phyloP scores from a whole-genome alignment of 352 stramenopile species.

The Phytophthora crassamura region DNA sequence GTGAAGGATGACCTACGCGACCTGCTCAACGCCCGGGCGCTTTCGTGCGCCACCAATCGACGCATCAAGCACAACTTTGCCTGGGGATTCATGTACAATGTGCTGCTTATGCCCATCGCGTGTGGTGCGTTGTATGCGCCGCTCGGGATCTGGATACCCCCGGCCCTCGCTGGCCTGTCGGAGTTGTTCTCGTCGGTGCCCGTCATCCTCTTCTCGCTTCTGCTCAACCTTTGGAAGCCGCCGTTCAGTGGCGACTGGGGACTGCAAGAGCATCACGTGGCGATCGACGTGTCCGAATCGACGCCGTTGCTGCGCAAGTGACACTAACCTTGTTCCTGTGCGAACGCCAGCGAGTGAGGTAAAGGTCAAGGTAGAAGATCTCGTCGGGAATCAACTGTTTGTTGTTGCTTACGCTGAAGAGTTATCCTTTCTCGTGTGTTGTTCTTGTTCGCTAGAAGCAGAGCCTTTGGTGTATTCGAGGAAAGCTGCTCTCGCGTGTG shows the following conservation, averaged over 20 bases:
- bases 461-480: constrained; percentile 36
- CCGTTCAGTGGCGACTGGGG: constrained; percentile 42
- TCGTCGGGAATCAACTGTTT: constrained; percentile 23
- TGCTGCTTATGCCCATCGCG: constrained; percentile 77
- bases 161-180: constrained; percentile 71
- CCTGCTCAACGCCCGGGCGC: constrained; percentile 65
- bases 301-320: constrained; percentile 48
- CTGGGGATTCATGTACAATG: constrained; percentile 80
- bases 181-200: constrained; percentile 80
- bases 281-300: constrained; percentile 49
- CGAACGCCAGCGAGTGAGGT: neutral
- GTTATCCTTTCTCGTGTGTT: neutral
- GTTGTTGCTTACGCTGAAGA: constrained; percentile 18
- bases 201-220: constrained; percentile 77
- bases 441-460: constrained; percentile 10
- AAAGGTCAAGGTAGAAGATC: constrained; percentile 24
- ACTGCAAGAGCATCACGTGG: constrained; percentile 26
- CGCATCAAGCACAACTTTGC: constrained; percentile 81
- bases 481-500: constrained; percentile 38
- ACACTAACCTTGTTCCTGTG: neutral
- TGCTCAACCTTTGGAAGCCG: constrained; percentile 73
- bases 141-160: constrained; percentile 66
- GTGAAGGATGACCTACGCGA: constrained; percentile 77
- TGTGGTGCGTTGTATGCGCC: constrained; percentile 72
- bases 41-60: constrained; percentile 68